Base-by-base conservation (phyloP, 768 basidiomycete species). In the Rhizopogon salebrosus region DNA sequence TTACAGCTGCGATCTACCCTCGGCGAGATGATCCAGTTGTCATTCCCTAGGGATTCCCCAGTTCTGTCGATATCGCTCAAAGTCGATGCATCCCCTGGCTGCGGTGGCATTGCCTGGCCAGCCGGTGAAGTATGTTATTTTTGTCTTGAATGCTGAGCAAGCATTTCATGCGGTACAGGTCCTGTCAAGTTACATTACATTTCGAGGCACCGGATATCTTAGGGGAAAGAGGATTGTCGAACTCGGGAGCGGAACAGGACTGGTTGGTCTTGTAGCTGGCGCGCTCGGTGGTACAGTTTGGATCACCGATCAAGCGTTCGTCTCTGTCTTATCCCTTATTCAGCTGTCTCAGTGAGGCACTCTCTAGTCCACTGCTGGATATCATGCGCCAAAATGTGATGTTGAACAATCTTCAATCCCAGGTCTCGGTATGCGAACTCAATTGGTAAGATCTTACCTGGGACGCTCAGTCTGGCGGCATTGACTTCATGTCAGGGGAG, bases 21-120 rank as follows among this genome's bases (percentile, higher is more conserved):
- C 52, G 71, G 79, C 48, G 72, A 82, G 51, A 69, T 75, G 8
- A 68, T 83, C 58, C 68, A 68, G 6, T 69, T 86, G 45, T 69
- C 74, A 2, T 73, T 74, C 54, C 56, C 67, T 23, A 43, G 54
- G 23, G 40, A 51, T 35, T 43, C 53, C 43, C 42, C 55, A 35
- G 20, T 39, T 38, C 49, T 61, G 54, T 55, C 52, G 42, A 52
- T 86, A 52, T 54, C 64, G 3, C 77, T 95, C 36, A 71, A 74
- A 20, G 79, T 94, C 3, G 91, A 95, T 65, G 83, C 92, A 7
- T 75, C 84, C 39, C 89, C 90, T 16, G 94, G 94, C 1, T 97
- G 94, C 65, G 94, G 94, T 13, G 94, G 94, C 4, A 80, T 94
- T 36, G 84, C 89, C 2, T 95, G 94, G 94, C 91, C 91, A 4